Conservation (phyloP, 129 eudicot species). For the Oenanthe sinensis region DNA sequence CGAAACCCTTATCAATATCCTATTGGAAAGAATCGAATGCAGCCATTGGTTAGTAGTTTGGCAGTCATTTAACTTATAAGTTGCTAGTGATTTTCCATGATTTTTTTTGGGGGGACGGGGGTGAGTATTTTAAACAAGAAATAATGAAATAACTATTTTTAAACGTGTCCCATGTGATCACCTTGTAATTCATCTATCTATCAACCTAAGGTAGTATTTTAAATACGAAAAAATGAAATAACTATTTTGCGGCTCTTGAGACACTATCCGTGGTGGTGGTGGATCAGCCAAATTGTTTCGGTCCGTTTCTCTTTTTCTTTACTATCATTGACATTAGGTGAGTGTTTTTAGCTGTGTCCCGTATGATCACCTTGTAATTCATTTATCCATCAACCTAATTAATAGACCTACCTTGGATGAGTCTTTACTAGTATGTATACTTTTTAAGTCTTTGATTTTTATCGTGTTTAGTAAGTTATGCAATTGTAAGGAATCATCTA, state of each 20-base stretch:
- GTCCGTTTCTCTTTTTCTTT: not conserved
- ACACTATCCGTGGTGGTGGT: not conserved
- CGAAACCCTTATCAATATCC: conserved; percentile 80
- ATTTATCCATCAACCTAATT: not conserved
- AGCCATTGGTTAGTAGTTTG: conserved; percentile 73
- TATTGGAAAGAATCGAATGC: conserved; percentile 83
- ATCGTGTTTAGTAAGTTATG: not conserved
- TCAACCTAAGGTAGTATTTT: not conserved
- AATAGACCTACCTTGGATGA: not conserved
- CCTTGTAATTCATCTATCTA: not conserved
- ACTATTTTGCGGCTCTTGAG: not conserved
- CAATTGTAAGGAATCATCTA: not conserved
- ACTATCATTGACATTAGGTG: not conserved
- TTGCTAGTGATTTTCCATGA: not conserved
- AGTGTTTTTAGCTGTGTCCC: not conserved
- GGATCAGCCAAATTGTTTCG: not conserved
- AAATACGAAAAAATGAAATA: not conserved
- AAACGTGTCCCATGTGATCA: not conserved
- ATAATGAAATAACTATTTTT: not conserved
- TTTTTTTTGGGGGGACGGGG: not conserved
- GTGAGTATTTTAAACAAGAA: not conserved
- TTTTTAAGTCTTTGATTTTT: not conserved
- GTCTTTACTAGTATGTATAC: not conserved
- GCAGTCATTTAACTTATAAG: not conserved
- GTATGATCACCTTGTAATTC: not conserved